Evolutionary conservation across 345 rosid genomes (phyloP).

Genomic region (Populus davidiana): DNA sequence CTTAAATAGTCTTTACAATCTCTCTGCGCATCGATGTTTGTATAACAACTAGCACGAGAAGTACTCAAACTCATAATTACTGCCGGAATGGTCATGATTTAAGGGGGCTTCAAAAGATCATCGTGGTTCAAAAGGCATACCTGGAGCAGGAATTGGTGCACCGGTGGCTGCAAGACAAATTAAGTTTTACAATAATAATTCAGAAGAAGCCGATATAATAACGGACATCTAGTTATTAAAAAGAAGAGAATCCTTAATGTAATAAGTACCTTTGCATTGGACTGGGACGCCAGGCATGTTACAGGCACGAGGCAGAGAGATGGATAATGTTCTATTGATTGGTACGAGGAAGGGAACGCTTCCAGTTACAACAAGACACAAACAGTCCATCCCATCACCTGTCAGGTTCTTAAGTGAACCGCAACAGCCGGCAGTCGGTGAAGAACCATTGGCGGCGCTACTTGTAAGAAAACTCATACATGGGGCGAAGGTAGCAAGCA

Average conservation of each 20-base stretch:
- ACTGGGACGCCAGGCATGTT: slow-evolving; percentile 77
- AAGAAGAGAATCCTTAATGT: not conserved
- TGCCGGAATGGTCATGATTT: not conserved
- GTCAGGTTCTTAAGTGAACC: slow-evolving; percentile 56
- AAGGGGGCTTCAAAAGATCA: not conserved
- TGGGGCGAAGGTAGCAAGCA: slow-evolving; percentile 53
- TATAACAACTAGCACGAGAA: not conserved
- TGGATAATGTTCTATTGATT: slow-evolving; percentile 67
- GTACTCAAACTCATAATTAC: not conserved
- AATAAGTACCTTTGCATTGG: slow-evolving; percentile 59
- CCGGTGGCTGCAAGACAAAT: slow-evolving; percentile 41
- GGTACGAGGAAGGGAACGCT: slow-evolving; percentile 67
- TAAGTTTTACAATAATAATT: not conserved
- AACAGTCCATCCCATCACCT: slow-evolving; percentile 55
- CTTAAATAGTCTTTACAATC: no score
- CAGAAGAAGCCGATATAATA: not conserved
- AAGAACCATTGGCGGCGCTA: slow-evolving; percentile 51
- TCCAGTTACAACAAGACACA: slow-evolving; percentile 66
- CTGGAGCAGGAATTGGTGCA: slow-evolving; percentile 77
- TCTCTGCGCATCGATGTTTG: not conserved
- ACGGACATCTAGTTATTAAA: no score
- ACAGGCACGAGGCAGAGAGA: slow-evolving; percentile 82
- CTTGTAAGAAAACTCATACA: slow-evolving; percentile 67
- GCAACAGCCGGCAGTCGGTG: slow-evolving; percentile 66
- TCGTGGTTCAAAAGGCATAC: slow-evolving; percentile 22